Evolutionary conservation across 108 stramenopile species (phyloP).

Genomic region (Ochromonas danica): DNA sequence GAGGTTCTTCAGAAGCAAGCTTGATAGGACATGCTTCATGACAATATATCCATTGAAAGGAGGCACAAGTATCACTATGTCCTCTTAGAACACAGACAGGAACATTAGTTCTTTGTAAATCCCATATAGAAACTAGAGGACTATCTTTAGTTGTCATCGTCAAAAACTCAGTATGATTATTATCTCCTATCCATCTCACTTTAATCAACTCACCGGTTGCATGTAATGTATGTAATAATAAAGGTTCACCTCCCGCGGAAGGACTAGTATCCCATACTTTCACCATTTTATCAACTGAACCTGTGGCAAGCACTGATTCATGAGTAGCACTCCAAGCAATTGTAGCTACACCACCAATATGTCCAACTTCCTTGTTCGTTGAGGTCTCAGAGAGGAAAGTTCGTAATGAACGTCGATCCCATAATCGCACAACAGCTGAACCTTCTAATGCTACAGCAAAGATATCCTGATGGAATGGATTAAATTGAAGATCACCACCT

Average conservation of each 20-base stretch:
- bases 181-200: not conserved
- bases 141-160: too few relatives aligned
- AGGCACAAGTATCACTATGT: not conserved
- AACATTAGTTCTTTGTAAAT: not conserved
- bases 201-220: not conserved
- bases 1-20: too few relatives aligned
- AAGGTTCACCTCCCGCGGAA: not conserved
- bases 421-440: too few relatives aligned
- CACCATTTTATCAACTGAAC: not conserved
- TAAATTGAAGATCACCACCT: too few relatives aligned
- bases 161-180: not conserved
- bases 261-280: not conserved
- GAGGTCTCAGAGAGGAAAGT: too few relatives aligned
- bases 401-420: too few relatives aligned
- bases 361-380: too few relatives aligned
- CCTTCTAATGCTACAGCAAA: too few relatives aligned
- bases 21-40: not conserved
- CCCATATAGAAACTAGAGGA: too few relatives aligned
- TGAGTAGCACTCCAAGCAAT: too few relatives aligned
- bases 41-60: not conserved
- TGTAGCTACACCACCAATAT: too few relatives aligned
- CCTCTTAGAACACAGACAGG: not conserved
- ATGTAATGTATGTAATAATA: not conserved
- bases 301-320: not conserved
- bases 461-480: too few relatives aligned